Conservation (phyloP, 164 flowering plant species). For the Macadamia tetraphylla region DNA sequence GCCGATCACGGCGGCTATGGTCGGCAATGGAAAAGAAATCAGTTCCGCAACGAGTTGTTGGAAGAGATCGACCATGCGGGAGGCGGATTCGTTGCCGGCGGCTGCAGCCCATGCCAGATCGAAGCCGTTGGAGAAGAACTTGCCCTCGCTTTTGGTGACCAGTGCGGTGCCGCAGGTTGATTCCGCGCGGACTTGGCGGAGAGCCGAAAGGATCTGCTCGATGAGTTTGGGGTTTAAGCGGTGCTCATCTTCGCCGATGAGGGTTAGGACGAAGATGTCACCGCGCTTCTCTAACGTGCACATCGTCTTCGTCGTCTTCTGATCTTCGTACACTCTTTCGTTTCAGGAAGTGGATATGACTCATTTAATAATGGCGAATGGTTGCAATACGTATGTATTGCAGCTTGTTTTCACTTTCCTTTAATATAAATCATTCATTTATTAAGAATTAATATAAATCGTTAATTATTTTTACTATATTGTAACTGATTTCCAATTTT, state of each 20-base stretch:
- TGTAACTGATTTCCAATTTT: too few relatives aligned
- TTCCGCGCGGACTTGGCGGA: slow-evolving; percentile 32
- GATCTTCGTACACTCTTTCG: too few relatives aligned
- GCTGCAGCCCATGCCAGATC: slow-evolving; percentile 65
- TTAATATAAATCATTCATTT: too few relatives aligned
- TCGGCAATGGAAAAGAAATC: slow-evolving; percentile 73
- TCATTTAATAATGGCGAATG: too few relatives aligned
- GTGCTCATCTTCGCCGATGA: slow-evolving; percentile 25
- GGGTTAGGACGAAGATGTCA: slow-evolving; percentile 28
- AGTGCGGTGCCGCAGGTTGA: slow-evolving; percentile 47
- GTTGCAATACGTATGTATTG: too few relatives aligned
- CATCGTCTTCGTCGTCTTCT: slow-evolving; percentile 6
- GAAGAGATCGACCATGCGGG: slow-evolving; percentile 20
- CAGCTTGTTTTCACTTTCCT: too few relatives aligned
- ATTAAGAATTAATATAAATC: too few relatives aligned
- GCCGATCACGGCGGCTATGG: slow-evolving; percentile 79
- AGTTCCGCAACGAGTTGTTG: slow-evolving; percentile 38
- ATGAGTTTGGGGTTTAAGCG: slow-evolving; percentile 24
- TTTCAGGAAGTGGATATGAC: too few relatives aligned
- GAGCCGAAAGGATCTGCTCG: slow-evolving; percentile 30
- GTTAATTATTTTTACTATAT: too few relatives aligned
- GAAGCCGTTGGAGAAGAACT: slow-evolving; percentile 83
- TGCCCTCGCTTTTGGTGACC: slow-evolving; percentile 70
- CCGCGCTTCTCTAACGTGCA: slow-evolving; percentile 36
- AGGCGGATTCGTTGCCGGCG: slow-evolving; percentile 9